phyloP scores from a whole-genome alignment of 2,329 filamentous ascomycete species.

The Penicillium rolfsii region DNA sequence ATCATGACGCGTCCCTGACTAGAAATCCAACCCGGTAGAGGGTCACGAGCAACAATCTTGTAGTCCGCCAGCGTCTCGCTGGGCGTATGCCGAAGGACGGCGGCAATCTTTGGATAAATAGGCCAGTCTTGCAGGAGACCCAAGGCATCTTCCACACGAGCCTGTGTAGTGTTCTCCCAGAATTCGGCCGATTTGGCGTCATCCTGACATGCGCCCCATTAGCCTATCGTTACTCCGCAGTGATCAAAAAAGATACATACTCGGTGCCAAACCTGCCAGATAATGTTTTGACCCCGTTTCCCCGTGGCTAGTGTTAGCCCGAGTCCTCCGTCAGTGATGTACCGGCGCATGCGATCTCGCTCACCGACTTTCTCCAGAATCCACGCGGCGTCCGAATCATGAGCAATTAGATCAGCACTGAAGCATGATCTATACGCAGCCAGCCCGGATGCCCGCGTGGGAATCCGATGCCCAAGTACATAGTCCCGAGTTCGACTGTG shows the following conservation, averaged over 20 bases:
- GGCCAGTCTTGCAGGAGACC: slow-evolving; percentile 6
- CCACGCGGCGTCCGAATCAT: not conserved
- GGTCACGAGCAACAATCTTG: slow-evolving; percentile 5
- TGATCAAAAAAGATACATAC: slow-evolving; percentile 4
- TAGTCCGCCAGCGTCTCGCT: slow-evolving; percentile 3
- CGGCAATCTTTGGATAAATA: not conserved
- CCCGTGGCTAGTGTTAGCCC: slow-evolving; percentile 1
- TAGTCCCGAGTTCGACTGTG: slow-evolving; percentile 10
- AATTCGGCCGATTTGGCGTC: slow-evolving; percentile 1
- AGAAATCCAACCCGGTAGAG: not conserved
- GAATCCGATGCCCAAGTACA: not conserved
- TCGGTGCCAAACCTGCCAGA: slow-evolving; percentile 6
- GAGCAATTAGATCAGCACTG: not conserved
- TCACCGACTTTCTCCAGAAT: not conserved
- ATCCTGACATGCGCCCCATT: not conserved
- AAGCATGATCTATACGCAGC: not conserved
- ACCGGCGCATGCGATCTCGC: slow-evolving; percentile 3
- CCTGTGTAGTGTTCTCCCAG: slow-evolving; percentile 1
- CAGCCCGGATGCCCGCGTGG: not conserved
- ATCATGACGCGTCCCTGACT: slow-evolving; percentile 2
- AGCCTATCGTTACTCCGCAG: not conserved
- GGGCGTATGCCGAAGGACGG: slow-evolving; percentile 7
- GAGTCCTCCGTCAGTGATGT: slow-evolving; percentile 2
- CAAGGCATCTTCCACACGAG: slow-evolving; percentile 4
- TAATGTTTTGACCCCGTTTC: slow-evolving; percentile 6